Percentiles rank a stretch among this genome's conserved stretches.
Conservation (phyloP, 495 filamentous ascomycete species). For the Tuber indicum region DNA sequence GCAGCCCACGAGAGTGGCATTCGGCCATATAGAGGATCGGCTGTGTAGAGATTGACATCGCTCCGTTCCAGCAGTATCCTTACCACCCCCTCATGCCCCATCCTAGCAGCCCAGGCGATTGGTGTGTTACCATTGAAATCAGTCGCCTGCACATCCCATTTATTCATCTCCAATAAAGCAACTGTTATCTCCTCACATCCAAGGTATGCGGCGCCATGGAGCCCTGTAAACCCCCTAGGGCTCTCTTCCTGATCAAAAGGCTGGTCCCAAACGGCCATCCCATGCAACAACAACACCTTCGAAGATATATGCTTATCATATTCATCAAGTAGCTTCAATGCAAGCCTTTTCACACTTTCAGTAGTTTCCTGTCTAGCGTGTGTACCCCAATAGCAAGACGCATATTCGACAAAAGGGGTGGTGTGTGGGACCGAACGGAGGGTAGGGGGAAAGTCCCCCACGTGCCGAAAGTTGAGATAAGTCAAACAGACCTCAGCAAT, state of each 20-base stretch:
- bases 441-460: neutral
- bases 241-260: neutral
- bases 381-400: neutral
- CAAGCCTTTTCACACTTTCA: neutral
- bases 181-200: neutral
- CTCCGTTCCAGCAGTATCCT: slow-evolving; percentile 28
- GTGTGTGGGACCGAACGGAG: neutral
- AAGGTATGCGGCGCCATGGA: neutral
- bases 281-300: neutral
- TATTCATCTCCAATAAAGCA: neutral
- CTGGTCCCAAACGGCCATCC: neutral
- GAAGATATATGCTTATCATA: neutral
- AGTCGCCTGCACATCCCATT: slow-evolving; percentile 25
- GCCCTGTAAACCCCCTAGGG: neutral
- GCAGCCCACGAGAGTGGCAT: slow-evolving; percentile 42
- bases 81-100: slow-evolving; percentile 39
- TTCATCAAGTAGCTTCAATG: neutral
- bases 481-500: neutral
- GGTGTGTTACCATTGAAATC: slow-evolving; percentile 26
- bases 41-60: slow-evolving; percentile 11
- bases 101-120: slow-evolving; percentile 36
- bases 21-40: slow-evolving; percentile 15
- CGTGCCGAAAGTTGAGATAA: neutral
- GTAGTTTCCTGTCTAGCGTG: neutral
- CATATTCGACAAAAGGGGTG: neutral